Conservation (phyloP, 1,284 basidiomycete species). For the Ceratobasidium sp. region DNA sequence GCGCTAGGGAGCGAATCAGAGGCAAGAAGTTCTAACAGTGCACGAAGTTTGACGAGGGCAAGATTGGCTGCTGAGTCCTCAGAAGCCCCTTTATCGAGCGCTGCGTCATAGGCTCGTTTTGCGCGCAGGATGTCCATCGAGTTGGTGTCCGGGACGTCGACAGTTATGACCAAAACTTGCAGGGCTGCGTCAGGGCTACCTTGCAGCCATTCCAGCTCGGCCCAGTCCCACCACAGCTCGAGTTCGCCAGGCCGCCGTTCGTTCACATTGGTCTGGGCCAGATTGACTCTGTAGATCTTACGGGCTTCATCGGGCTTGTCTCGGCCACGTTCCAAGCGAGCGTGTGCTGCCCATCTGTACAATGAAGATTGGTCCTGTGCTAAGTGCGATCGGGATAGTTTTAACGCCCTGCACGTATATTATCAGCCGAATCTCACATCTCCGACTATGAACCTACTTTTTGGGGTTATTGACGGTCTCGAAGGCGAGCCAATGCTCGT, state of each 20-base stretch:
- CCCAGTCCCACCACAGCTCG: slow-evolving; percentile 88
- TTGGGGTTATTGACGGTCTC: slow-evolving; percentile 74
- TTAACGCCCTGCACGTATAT: slow-evolving; percentile 69
- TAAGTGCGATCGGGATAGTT: slow-evolving; percentile 79
- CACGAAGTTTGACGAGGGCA: slow-evolving; percentile 67
- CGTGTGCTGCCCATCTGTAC: slow-evolving; percentile 84
- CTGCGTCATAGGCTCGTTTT: slow-evolving; percentile 61
- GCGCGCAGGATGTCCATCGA: slow-evolving; percentile 68
- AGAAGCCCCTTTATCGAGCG: slow-evolving; percentile 1
- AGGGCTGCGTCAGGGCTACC: slow-evolving; percentile 66
- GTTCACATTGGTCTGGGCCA: slow-evolving; percentile 53
- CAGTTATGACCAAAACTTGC: slow-evolving; percentile 67
- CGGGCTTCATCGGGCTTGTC: slow-evolving; percentile 80
- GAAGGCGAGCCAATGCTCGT: slow-evolving; percentile 72
- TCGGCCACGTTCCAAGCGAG: slow-evolving; percentile 80
- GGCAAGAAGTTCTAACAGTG: slow-evolving; percentile 73
- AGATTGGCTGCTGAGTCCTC: slow-evolving; percentile 32
- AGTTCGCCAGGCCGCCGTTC: slow-evolving; percentile 57
- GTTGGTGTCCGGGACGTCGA: slow-evolving; percentile 62
- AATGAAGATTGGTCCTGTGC: slow-evolving; percentile 75
- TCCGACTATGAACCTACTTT: slow-evolving; percentile 60
- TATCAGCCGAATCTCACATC: slow-evolving; percentile 44
- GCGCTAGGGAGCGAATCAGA: slow-evolving; percentile 39
- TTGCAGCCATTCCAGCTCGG: slow-evolving; percentile 88
- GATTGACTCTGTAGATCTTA: slow-evolving; percentile 81